Evolutionary conservation across 768 basidiomycete genomes (phyloP).

Genomic region (Postia placenta): DNA sequence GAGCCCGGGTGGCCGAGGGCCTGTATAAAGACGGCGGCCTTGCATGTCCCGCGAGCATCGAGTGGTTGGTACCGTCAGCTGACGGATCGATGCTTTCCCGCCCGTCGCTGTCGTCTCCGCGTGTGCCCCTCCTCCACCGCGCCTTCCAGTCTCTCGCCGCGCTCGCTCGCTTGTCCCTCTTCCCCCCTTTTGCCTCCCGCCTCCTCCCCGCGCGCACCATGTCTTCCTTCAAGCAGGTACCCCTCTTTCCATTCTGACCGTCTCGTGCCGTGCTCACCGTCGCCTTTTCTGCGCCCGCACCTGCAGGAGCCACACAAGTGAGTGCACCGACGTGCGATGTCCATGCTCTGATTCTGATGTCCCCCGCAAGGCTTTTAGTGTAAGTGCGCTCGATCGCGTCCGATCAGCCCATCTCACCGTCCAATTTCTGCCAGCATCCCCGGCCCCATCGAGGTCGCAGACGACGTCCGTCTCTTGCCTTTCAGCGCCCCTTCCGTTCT

Average conservation of each 20-base stretch:
- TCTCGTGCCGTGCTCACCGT: constrained; percentile 1
- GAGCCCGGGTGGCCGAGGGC: neutral
- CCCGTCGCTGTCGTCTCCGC: constrained; percentile 4
- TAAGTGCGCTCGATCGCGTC: constrained; percentile 9
- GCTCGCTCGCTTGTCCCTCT: constrained; percentile 11
- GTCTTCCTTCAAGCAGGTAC: constrained; percentile 31
- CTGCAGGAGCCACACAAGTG: constrained; percentile 45
- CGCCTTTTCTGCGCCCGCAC: no score
- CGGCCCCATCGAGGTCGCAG: constrained; percentile 54
- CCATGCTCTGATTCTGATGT: neutral
- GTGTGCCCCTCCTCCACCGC: constrained; percentile 3
- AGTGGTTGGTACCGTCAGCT: constrained; percentile 9
- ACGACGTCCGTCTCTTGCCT: constrained; percentile 36
- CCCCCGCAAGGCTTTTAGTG: constrained; percentile 19
- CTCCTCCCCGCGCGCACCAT: constrained; percentile 15
- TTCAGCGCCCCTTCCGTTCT: neutral
- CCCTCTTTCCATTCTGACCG: neutral
- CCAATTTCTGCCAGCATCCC: constrained; percentile 32
- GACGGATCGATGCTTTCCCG: constrained; percentile 17
- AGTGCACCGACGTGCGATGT: constrained; percentile 13
- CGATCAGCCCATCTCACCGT: neutral
- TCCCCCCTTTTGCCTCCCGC: constrained; percentile 7
- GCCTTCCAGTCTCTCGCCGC: constrained; percentile 9
- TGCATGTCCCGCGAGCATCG: neutral
- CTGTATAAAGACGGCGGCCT: neutral